Conservation (phyloP, 108 stramenopile species). For the Skeletonema potamos region DNA sequence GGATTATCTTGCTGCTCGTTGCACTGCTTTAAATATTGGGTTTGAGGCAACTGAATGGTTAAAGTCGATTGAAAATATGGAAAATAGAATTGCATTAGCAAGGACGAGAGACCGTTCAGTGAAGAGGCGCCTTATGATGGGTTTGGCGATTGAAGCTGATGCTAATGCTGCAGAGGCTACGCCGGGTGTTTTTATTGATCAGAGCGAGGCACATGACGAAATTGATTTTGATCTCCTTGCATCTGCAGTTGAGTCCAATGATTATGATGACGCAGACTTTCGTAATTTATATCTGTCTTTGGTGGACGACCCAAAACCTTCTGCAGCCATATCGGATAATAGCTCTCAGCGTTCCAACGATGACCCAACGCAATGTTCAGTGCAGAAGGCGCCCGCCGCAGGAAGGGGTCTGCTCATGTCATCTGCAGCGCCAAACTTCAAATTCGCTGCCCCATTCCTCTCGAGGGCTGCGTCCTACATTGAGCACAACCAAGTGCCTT, state of each 20-base stretch:
- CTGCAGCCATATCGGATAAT: background rate
- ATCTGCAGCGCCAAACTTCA: conserved; percentile 18
- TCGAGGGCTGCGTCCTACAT: conserved; percentile 66
- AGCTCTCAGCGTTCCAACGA: background rate
- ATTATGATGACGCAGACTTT: conserved; percentile 17
- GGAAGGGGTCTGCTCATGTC: conserved; percentile 1
- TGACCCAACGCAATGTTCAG: background rate
- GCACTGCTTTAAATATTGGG: conserved; percentile 53
- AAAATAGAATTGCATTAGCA: conserved; percentile 65
- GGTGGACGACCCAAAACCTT: background rate
- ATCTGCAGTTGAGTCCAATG: conserved; percentile 29
- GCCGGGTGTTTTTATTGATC: conserved; percentile 71
- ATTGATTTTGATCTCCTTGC: background rate
- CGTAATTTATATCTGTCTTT: conserved; percentile 5
- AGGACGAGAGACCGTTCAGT: conserved; percentile 69
- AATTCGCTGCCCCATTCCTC: conserved; percentile 73
- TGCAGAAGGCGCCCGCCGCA: background rate
- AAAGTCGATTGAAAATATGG: conserved; percentile 78
- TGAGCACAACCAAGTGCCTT: conserved; percentile 67
- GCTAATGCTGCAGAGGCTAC: conserved; percentile 37
- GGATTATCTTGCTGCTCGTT: conserved; percentile 71
- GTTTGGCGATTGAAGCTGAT: conserved; percentile 71
- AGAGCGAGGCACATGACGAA: background rate
- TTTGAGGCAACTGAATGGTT: conserved; percentile 75
- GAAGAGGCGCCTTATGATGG: conserved; percentile 79